phyloP scores from a whole-genome alignment of 495 filamentous ascomycete genomes.

The Penicillium alfredii region DNA sequence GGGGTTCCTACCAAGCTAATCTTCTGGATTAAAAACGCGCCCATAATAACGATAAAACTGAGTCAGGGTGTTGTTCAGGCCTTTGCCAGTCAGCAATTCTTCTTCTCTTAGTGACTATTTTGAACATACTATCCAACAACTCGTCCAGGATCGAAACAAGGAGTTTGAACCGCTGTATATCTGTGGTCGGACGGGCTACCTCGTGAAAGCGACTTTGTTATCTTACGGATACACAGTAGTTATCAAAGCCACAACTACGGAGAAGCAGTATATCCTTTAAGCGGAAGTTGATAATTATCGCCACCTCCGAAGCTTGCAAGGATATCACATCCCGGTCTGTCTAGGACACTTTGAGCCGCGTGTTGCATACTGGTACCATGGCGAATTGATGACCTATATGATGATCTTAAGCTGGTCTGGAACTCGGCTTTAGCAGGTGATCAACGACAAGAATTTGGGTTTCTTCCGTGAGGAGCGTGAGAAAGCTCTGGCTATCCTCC shows the following conservation, averaged over 20 bases:
- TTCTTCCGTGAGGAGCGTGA: conserved; percentile 9
- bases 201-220: too few species aligned
- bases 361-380: conserved; percentile 16
- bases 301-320: too few species aligned
- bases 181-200: too few species aligned
- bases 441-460: too few species aligned
- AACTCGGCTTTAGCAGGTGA: too few species aligned
- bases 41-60: conserved; percentile 1
- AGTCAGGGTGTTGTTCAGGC: conserved; percentile 1
- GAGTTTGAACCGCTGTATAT: too few species aligned
- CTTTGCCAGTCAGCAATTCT: background rate
- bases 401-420: too few species aligned
- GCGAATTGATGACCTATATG: conserved; percentile 5
- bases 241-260: too few species aligned
- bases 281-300: too few species aligned
- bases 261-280: too few species aligned
- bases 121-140: conserved; percentile 6
- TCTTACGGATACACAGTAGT: too few species aligned
- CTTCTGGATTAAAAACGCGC: conserved; percentile 1
- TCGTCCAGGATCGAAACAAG: too few species aligned
- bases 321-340: conserved; percentile 14
- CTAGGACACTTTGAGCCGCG: conserved; percentile 9
- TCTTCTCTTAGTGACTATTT: conserved; percentile 1
- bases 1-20: background rate
- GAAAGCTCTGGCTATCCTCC: conserved; percentile 2